Percentiles rank a stretch among this genome's conserved stretches.
Conservation (phyloP, 176 grass and related monocot species). For the Typha latifolia region DNA sequence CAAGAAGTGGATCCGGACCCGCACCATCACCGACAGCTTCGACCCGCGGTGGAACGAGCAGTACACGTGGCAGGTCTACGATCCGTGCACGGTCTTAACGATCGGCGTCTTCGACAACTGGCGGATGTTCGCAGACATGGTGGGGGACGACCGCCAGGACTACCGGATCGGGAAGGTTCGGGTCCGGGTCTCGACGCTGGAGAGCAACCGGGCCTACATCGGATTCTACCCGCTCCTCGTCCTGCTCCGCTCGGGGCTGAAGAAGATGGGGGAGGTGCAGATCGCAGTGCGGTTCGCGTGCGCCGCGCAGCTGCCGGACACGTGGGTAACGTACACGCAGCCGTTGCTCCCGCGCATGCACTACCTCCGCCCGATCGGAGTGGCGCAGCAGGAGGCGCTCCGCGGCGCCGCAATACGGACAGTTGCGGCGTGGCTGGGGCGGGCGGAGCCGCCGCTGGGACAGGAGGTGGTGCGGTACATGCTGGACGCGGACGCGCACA, state of each 20-base stretch:
- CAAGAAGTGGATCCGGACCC: constrained; percentile 94
- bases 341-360: constrained; percentile 86
- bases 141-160: constrained; percentile 61
- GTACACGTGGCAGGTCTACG: constrained; percentile 99
- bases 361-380: constrained; percentile 80
- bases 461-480: constrained; percentile 76
- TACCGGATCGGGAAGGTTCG: constrained; percentile 91
- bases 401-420: constrained; percentile 65
- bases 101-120: constrained; percentile 95
- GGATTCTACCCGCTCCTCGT: constrained; percentile 71
- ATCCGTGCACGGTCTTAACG: constrained; percentile 88
- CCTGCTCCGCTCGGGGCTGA: constrained; percentile 72
- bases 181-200: constrained; percentile 77
- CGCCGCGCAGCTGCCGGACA: constrained; percentile 55
- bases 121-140: constrained; percentile 63
- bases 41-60: constrained; percentile 96
- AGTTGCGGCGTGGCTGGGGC: constrained; percentile 57
- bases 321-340: constrained; percentile 66
- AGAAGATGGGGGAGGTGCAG: constrained; percentile 97
- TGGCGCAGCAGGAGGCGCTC: constrained; percentile 80
- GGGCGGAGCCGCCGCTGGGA: constrained; percentile 80
- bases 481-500: constrained; percentile 73
- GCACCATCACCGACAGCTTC: constrained; percentile 75
- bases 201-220: constrained; percentile 74
- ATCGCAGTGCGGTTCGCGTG: constrained; percentile 79